Evolutionary conservation across 768 basidiomycete species (phyloP), one percentile per base, ranked within the genome.

Genomic region (Lentinula boryana): DNA sequence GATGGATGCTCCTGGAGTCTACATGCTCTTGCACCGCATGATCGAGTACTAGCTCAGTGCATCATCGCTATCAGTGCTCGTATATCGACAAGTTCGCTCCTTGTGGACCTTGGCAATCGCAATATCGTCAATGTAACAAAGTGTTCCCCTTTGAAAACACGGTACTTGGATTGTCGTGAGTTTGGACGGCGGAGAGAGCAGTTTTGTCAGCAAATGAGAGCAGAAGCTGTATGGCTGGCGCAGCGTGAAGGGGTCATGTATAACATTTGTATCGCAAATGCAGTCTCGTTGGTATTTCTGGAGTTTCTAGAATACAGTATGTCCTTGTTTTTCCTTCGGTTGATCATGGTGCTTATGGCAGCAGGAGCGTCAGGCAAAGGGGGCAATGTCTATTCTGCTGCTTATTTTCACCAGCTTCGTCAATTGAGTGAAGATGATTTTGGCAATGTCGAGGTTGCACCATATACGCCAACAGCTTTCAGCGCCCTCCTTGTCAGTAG

Each of bases 1-100:
- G 5, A 32, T 3, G 21, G 18, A 1, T 53, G 43, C n/a, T 40
- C 56, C 4, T 62, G 63, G 63, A 43, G 53, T 4, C 4, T 62
- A 27, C 56, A 40, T 27, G 52, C 56, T 15, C 63, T 64, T 3
- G 32, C 32, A 15, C 60, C 63, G 5, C 51, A 56, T 5, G 57
- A 61, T 9, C 49, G 60, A 3, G 63, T 60, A 23, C 61, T 64
- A 16, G 63, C 52, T 18, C 51, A 64, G 32, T 64, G 63, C 56
- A 59, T 61, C 23, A 38, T 52, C n/a, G 63, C 63, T 15, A 27
- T 55, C 18, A 18, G 61, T 48, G 48, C 63, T 41, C 40, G 41
- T 31, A 55, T 59, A 10, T 41, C 63, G 9, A 44, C 58, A 36
- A 58, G 58, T 33, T 50, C 61, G 8, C 27, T 6, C 31, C 40